phyloP scores from a whole-genome alignment of 306 rosid genomes.

The Quercus variabilis region DNA sequence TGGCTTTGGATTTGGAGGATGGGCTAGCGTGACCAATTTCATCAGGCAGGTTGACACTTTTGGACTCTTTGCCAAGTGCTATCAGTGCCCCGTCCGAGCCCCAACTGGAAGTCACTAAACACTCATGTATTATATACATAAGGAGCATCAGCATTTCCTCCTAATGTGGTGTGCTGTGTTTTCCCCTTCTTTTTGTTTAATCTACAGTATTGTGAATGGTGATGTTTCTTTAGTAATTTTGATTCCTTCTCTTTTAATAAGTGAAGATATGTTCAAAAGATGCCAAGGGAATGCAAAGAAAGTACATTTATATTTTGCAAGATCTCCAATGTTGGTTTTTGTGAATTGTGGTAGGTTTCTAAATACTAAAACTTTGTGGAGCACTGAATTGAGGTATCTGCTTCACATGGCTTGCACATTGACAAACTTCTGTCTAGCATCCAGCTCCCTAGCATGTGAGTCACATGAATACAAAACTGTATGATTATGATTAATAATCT shows the following conservation, averaged over 20 bases:
- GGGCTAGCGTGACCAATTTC: slow-evolving; percentile 95
- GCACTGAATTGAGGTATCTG: not conserved
- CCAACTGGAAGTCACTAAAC: slow-evolving; percentile 43
- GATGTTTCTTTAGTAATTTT: slow-evolving; percentile 29
- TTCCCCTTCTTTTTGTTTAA: slow-evolving; percentile 23
- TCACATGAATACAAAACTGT: not conserved
- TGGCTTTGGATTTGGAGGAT: slow-evolving; percentile 93
- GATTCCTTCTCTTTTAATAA: slow-evolving; percentile 16
- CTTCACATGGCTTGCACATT: slow-evolving; percentile 10
- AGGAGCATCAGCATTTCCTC: slow-evolving; percentile 30
- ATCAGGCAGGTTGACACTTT: slow-evolving; percentile 80
- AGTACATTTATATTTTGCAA: not conserved
- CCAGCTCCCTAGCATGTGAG: slow-evolving; percentile 6
- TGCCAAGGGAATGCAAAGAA: not conserved
- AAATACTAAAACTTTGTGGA: not conserved
- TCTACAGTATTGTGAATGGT: slow-evolving; percentile 27
- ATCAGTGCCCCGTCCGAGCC: slow-evolving; percentile 57
- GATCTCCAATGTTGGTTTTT: not conserved
- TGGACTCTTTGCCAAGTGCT: slow-evolving; percentile 88
- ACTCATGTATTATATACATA: slow-evolving; percentile 17
- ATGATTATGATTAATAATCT: slow-evolving; percentile 16
- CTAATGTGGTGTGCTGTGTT: slow-evolving; percentile 31
- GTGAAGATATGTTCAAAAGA: slow-evolving; percentile 15
- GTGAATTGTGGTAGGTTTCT: not conserved
- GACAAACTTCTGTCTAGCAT: not conserved